Evolutionary conservation across 2,329 filamentous ascomycete species (phyloP).

Genomic region (Plenodomus biglobosus): DNA sequence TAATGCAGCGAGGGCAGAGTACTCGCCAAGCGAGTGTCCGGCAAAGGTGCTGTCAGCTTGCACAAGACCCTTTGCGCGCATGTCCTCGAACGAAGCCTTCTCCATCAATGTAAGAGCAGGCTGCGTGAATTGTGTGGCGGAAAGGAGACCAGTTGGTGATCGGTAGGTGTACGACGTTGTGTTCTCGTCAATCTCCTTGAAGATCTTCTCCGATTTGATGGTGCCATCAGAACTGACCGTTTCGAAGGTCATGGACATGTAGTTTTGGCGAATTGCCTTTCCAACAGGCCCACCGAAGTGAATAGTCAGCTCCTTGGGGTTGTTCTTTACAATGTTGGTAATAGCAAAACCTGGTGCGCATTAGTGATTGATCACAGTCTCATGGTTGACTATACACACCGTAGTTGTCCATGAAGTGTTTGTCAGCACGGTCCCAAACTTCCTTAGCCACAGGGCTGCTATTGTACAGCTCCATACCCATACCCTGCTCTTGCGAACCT

Average conservation of each 20-base stretch:
- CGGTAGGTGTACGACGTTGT: conserved; percentile 97
- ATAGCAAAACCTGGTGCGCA: conserved; percentile 77
- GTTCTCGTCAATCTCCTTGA: conserved; percentile 93
- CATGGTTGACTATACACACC: conserved; percentile 55
- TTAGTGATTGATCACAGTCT: conserved; percentile 17
- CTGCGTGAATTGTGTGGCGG: conserved; percentile 97
- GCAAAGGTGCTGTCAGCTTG: conserved; percentile 96
- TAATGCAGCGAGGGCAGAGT: conserved; percentile 91
- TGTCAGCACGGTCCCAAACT: conserved; percentile 89
- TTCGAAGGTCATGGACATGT: conserved; percentile 99
- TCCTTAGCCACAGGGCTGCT: conserved; percentile 93
- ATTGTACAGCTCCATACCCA: conserved; percentile 98
- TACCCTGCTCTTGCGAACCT: conserved; percentile 97
- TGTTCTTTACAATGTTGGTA: conserved; percentile 98
- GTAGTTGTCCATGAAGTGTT: conserved; percentile 98
- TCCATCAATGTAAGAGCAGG: conserved; percentile 98
- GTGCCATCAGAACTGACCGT: conserved; percentile 89
- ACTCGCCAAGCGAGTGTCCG: conserved; percentile 96
- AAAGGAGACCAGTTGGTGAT: conserved; percentile 90
- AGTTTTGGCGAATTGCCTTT: conserved; percentile 97
- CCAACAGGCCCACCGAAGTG: conserved; percentile 96
- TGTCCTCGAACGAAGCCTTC: conserved; percentile 99
- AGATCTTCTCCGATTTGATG: conserved; percentile 98
- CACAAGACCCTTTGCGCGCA: conserved; percentile 95
- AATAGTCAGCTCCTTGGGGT: conserved; percentile 97